Percentiles rank a stretch among this genome's conserved stretches.
phyloP scores from a whole-genome alignment of 192 early-diverging fungal genomes.

The Umbelopsis sp. region DNA sequence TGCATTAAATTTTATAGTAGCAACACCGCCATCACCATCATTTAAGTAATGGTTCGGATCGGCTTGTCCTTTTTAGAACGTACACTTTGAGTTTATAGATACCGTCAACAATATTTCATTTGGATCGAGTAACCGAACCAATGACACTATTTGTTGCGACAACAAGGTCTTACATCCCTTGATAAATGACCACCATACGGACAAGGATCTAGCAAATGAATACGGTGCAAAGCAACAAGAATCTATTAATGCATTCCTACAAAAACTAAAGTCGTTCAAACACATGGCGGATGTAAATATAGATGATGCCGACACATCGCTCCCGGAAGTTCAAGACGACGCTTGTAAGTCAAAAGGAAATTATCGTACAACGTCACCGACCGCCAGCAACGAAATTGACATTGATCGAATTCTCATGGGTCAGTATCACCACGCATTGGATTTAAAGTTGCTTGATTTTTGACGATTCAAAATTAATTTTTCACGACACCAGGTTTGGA shows the following conservation, averaged over 20 bases:
- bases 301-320: background rate
- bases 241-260: background rate
- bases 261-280: background rate
- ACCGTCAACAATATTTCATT: conserved; percentile 10
- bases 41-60: background rate
- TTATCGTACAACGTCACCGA: background rate
- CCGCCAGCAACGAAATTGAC: conserved; percentile 17
- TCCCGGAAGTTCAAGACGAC: background rate
- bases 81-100: conserved; percentile 3
- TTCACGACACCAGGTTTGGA: conserved; percentile 45
- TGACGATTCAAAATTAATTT: too few species aligned
- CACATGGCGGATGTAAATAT: background rate
- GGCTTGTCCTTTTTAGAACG: conserved; percentile 5
- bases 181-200: too few species aligned
- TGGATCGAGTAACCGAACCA: background rate
- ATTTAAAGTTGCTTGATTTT: too few species aligned
- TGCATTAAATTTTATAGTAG: background rate
- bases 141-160: conserved; percentile 22
- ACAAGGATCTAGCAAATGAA: background rate
- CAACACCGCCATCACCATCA: too few species aligned
- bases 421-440: background rate
- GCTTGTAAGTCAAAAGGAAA: background rate
- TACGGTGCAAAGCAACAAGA: background rate
- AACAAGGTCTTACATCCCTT: too few species aligned
- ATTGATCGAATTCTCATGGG: conserved; percentile 23